Base-by-base conservation (phyloP, 768 basidiomycete species). In the Termitomyces heimii region DNA sequence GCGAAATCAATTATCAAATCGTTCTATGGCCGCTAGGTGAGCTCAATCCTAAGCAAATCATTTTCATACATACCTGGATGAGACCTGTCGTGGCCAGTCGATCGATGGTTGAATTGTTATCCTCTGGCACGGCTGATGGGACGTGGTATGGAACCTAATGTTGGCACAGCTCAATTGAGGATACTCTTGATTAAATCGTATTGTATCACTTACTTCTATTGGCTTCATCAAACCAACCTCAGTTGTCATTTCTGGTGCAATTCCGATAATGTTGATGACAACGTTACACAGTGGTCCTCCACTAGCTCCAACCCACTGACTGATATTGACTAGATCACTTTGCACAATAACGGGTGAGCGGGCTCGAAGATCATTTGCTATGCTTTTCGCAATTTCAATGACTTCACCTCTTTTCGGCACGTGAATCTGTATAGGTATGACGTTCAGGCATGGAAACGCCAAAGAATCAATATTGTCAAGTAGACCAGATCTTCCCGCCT, bases 391-490 rank as follows among this genome's bases (percentile, higher is more conserved):
- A 16, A 73, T 61, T 7, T 68, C 66, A 9, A 75, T 53, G 3
- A 61, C 46, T 51, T 59, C 55, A 7, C 39, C 60, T 46, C 60
- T 39, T 22, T 61, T 34, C 22, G 66, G 54, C 18, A 57, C 61
- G 5, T 62, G 45, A 9, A 77, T 64, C 54, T 67, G 64, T 48
- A 79, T 60, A 26, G 78, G 77, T 20, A 79, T 57, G 9, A 77
- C 68, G 55, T 80, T 79, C 65, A 77, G 68, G 58, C 76, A 78
- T n/a, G 78, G 77, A 18, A 73, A 60, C 4, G 75, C 75, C n/a
- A 80, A 58, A 35, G 65, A 68, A 29, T 72, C 73, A 22, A 75
- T 64, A 20, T 70, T 65, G 26, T 70, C 64, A 22, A 74, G 42
- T 12, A 66, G 46, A 12, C 74, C 72, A 14, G 73, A 73, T 44